A percentile compares a stretch with the other conserved stretches of the same genome.
Evolutionary conservation across 192 early-diverging fungal genomes (phyloP).

Genomic region (Nowakowskiella sp.): DNA sequence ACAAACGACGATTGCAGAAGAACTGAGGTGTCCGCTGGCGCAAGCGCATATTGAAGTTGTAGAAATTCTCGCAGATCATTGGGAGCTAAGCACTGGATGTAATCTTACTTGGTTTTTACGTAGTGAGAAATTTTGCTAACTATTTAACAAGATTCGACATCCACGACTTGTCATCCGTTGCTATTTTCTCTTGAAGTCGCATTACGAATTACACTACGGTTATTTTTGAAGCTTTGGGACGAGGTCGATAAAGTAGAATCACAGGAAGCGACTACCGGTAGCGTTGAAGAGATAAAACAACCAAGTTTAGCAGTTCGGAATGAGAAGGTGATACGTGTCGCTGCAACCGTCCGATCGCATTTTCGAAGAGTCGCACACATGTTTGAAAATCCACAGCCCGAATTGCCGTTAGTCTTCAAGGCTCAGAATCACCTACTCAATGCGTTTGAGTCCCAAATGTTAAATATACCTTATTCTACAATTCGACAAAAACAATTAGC

Average conservation of each 20-base stretch:
- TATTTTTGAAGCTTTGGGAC: conserved; percentile 53
- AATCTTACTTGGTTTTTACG: no score
- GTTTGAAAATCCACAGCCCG: conserved; percentile 8
- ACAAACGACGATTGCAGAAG: conserved; percentile 31
- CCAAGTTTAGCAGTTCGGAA: no score
- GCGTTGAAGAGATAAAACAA: conserved; percentile 25
- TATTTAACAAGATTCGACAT: conserved; percentile 29
- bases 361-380: conserved; percentile 36
- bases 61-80: conserved; percentile 59
- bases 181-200: conserved; percentile 51
- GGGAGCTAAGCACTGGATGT: conserved; percentile 63
- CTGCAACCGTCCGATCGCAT: conserved; percentile 55
- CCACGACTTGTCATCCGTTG: conserved; percentile 55
- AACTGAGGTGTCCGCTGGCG: conserved; percentile 51
- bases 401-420: conserved; percentile 1
- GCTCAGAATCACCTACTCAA: conserved; percentile 11
- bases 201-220: conserved; percentile 41
- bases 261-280: conserved; percentile 5
- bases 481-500: conserved; percentile 59
- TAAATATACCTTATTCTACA: conserved; percentile 47
- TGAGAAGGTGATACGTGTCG: no score
- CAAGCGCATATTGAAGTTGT: conserved; percentile 54
- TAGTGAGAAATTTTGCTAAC: no score
- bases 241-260: conserved; percentile 67
- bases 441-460: conserved; percentile 54